Base-by-base conservation (phyloP, 805 yeast species). In the Starmerella apicola region DNA sequence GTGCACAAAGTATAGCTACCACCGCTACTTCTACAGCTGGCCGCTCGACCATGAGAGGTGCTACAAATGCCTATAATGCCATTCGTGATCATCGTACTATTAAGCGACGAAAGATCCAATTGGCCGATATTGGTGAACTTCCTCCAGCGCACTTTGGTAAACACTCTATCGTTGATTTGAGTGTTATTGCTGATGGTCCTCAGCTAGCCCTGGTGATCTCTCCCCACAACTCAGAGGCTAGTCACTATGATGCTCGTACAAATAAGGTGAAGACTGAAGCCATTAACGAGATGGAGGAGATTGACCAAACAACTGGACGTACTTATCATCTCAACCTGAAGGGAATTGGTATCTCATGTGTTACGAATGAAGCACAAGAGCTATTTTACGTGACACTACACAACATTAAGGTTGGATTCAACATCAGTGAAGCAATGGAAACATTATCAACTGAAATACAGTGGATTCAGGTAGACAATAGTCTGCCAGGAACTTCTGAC, bases 171-270 rank as follows among this genome's bases (percentile, higher is more conserved):
- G 86, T 84, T 22, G 96, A 85, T 51, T 63, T 93, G 51, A 83
- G 85, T 54, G 96, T 91, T 15, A 78, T 84, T 31, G 97, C 96
- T 0, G 97, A 91, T 64, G 98, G 97, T 0, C 94, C 95, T 0
- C 76, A 86, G 1, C 95, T 84, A 59, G 78, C 94, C 0, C 68
- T 91, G 47, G 79, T 84, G 4, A 78, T 91, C 3, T 72, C 94
- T 1, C 77, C 81, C 41, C 83, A 83, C 53, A 91, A 83, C 51
- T 79, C 86, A 5, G 71, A 76, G 2, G 68, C 72, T 5, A 81
- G 95, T 57, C 59, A 83, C 55, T 84, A 84, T 57, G 81, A 46
- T 25, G 40, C 38, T 2, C 31, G 42, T 2, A 41, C 48, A 3
- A 44, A 38, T 27, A 33, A 31, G 19, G 51, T 38, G 20, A 42